Evolutionary conservation across 352 stramenopile species (phyloP), one percentile per base, ranked within the genome.

Genomic region (Globisporangium paroecandrum): DNA sequence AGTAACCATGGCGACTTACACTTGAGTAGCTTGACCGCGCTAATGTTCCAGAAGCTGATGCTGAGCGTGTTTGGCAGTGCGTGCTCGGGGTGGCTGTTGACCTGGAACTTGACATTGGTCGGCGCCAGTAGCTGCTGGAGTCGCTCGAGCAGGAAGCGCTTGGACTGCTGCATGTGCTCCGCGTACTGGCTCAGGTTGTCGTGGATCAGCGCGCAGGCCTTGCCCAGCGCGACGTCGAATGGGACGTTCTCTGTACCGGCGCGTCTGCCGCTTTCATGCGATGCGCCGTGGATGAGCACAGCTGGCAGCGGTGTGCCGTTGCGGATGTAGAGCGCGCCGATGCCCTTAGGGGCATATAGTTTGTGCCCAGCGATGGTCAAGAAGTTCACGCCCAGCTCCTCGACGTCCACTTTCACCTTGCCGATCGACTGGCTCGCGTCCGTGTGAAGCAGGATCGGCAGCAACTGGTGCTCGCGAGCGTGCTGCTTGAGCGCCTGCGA

Each of bases 301-400:
- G 81, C 66, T 3, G 83, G 78, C 1, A 68, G 32, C 4, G 67
- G 70, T 12, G 87, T 82, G 58, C 69, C 69, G 47, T 63, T 22
- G 49, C 83, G 82, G 64, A 95, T 82, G 69, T 91, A 95, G 15
- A 97, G 81, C 15, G 86, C 87, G 13, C 89, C 89, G 49, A 96
- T 78, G 18, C 89, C 89, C 67, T 99, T 99, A 5, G 98, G 97
- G 6, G 95, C 97, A 64, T 98, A 98, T 64, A 99, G 87, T 76
- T 99, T 99, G 78, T 99, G 98, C 5, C 97, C 98, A 0, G 98
- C 97, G 41, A 99, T 73, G 0, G 96, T 98, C 25, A 99, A 76
- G 75, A 99, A 91, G 69, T 99, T 97, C 25, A 98, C 91, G 51
- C 83, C 79, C 5, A 97, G 77, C 9, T 87, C 75, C 6, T 89